A percentile compares a stretch with the other conserved stretches of the same genome.
These are phyloP conservation scores for Ammopiptanthus mongolicus DNA, from an alignment of 306 rosid species.

Conservation along the genomic window DNA sequence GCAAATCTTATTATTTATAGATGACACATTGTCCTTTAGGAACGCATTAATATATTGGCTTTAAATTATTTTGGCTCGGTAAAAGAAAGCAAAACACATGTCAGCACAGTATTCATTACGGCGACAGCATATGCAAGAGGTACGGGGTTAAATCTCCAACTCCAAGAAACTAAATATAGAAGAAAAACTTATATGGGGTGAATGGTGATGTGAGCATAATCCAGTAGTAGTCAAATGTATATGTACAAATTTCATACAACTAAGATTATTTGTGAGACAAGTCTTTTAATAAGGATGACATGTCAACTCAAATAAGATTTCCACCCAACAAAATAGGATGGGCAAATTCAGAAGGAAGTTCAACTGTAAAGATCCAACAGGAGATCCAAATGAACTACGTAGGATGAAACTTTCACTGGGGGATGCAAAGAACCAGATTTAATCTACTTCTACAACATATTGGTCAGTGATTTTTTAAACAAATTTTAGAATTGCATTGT, in stretches of 20 bases:
- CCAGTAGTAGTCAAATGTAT: not conserved
- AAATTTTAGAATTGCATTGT: not conserved
- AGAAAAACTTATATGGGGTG: not conserved
- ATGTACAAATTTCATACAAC: not conserved
- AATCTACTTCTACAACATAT: not conserved
- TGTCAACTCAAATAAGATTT: not conserved
- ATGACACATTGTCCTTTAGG: not conserved
- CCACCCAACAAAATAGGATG: not conserved
- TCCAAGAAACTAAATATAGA: not conserved
- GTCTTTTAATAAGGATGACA: not conserved
- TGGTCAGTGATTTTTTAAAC: not conserved
- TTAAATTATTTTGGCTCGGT: not conserved
- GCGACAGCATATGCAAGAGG: too few relatives aligned
- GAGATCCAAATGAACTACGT: not conserved
- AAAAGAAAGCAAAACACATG: not conserved
- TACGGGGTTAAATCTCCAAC: not conserved
- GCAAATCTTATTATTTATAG: not conserved
- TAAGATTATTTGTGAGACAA: not conserved
- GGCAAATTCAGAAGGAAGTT: not conserved
- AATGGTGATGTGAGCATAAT: not conserved
- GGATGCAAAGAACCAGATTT: not conserved
- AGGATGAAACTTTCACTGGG: not conserved
- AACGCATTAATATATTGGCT: not conserved
- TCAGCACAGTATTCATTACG: not conserved
- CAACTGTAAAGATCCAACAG: not conserved